These are phyloP conservation scores for Cystobasidium pallidum DNA, from an alignment of 1,284 basidiomycete species.

Conservation along the genomic window DNA sequence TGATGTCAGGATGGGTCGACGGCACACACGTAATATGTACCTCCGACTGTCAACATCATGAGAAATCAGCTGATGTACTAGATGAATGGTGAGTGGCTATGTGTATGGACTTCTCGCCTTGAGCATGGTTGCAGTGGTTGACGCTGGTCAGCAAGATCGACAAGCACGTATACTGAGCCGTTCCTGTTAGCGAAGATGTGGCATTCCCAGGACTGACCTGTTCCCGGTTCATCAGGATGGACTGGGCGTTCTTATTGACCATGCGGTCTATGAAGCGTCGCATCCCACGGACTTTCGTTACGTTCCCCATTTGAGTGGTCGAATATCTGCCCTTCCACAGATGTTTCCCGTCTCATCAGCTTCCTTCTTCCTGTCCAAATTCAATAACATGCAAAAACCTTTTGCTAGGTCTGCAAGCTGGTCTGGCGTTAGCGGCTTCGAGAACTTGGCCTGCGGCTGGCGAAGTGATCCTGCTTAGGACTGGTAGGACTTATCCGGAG, in stretches of 20 bases:
- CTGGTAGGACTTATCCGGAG: constrained; percentile 84
- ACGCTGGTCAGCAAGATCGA: no score
- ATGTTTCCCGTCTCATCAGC: constrained; percentile 81
- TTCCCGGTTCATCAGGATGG: no score
- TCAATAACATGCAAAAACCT: constrained; percentile 91
- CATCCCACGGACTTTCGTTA: constrained; percentile 64
- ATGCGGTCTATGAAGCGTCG: constrained; percentile 68
- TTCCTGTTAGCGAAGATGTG: no score
- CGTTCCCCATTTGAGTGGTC: constrained; percentile 74
- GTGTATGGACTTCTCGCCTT: no score
- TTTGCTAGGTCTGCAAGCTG: constrained; percentile 76
- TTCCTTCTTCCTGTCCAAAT: constrained; percentile 77
- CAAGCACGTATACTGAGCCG: no score
- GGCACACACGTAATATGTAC: no score
- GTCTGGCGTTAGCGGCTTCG: constrained; percentile 66
- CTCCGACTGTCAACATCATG: no score
- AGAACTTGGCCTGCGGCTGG: constrained; percentile 86
- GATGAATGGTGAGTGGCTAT: no score
- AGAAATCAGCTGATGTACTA: no score
- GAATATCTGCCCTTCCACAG: constrained; percentile 76
- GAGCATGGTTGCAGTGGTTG: no score
- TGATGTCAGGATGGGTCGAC: no score
- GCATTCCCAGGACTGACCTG: no score
- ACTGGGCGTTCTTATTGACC: constrained; percentile 86
- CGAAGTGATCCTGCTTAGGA: constrained; percentile 80